These are phyloP conservation scores for Trichoderma asperelloides DNA, from an alignment of 495 filamentous ascomycete species.

Conservation along the genomic window DNA sequence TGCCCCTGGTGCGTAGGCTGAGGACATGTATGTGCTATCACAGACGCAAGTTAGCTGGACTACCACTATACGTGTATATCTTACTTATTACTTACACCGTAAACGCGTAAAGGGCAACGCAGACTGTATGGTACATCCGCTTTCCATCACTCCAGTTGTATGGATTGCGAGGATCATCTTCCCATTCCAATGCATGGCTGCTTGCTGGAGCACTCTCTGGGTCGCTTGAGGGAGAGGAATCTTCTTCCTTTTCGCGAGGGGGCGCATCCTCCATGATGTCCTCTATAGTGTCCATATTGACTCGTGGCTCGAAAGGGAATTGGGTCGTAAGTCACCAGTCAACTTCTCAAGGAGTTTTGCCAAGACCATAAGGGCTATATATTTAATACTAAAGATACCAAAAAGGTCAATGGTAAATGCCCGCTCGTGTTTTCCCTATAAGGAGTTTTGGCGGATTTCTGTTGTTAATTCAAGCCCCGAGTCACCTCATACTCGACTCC, in stretches of 20 bases:
- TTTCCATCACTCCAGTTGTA: conserved; percentile 5
- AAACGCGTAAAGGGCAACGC: background rate
- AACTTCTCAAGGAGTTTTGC: background rate
- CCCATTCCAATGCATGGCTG: background rate
- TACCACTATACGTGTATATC: background rate
- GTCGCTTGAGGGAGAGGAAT: background rate
- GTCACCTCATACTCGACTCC: too few species aligned
- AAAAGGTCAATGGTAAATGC: too few species aligned
- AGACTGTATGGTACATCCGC: background rate
- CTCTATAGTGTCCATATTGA: background rate
- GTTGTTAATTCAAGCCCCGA: too few species aligned
- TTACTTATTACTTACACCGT: background rate
- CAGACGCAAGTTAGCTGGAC: background rate
- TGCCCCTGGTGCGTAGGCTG: conserved; percentile 2
- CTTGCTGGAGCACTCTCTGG: background rate
- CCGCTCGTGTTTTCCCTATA: too few species aligned
- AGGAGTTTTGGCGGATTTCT: too few species aligned
- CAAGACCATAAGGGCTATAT: background rate
- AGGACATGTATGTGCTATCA: background rate
- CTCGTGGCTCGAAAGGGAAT: background rate
- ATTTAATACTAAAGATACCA: background rate
- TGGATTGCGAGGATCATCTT: conserved; percentile 1
- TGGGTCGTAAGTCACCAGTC: background rate
- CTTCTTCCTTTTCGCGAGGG: background rate
- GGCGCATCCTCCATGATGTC: background rate